Conservation (phyloP, 2,329 filamentous ascomycete genomes). For the Venturiaceae sp. region DNA sequence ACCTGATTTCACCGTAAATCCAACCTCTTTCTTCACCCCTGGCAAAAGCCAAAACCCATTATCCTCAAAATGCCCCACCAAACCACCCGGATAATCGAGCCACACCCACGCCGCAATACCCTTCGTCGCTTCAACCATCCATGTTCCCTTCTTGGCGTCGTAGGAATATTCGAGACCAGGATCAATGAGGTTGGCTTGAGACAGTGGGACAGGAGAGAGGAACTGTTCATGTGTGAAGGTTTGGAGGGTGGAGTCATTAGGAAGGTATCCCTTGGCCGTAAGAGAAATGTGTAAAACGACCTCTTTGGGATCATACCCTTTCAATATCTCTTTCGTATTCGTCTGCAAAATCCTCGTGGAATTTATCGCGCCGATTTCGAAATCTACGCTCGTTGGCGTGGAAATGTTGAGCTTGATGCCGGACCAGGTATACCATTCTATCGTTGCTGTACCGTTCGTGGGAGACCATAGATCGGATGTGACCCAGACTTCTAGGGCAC, state of each 20-base stretch:
- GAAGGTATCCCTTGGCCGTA: conserved; percentile 32
- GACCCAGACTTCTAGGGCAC: conserved; percentile 43
- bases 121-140: conserved; percentile 36
- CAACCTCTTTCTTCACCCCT: conserved; percentile 34
- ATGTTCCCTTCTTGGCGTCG: conserved; percentile 21
- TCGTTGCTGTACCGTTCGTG: conserved; percentile 33
- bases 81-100: conserved; percentile 41
- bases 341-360: conserved; percentile 24
- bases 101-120: conserved; percentile 46
- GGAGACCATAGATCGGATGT: conserved; percentile 48
- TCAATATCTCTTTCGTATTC: conserved; percentile 22
- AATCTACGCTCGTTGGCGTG: conserved; percentile 22
- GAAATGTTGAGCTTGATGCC: conserved; percentile 34
- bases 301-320: conserved; percentile 21
- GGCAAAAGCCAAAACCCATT: conserved; percentile 43
- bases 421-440: conserved; percentile 43
- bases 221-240: conserved; percentile 41
- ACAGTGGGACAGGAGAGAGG: conserved; percentile 38
- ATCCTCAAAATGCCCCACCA: conserved; percentile 41
- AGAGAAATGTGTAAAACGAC: conserved; percentile 36
- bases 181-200: conserved; percentile 36
- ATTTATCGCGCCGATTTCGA: conserved; percentile 42
- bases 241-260: conserved; percentile 31
- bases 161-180: conserved; percentile 34
- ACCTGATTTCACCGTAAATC: conserved; percentile 27